Base-by-base conservation (phyloP, 768 basidiomycete genomes). In the Suillus subluteus region DNA sequence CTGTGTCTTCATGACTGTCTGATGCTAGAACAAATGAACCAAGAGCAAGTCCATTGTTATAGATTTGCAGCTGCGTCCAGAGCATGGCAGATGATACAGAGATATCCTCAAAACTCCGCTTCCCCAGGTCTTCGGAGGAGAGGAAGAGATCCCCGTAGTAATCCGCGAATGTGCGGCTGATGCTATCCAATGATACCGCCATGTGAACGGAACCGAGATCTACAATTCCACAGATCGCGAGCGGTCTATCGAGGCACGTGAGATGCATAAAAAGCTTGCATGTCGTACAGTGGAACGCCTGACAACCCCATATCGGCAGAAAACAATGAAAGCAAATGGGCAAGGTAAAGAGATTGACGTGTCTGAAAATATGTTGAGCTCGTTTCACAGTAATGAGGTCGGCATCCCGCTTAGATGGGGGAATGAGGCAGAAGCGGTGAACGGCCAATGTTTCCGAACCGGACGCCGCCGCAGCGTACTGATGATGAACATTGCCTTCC, bases 291-390 rank as follows among this genome's bases (percentile, higher is more conserved):
- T 84, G 85, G 26, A 90, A 71, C 3, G 86, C 91, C 74, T 95
- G 93, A 58, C 79, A 82, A 3, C 92, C 94, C 92, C 93, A 95
- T 13, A 95, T 81, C 2, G 94, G 94, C 52, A 82, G 76, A 23
- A 77, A 81, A 74, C 94, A 96, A 5, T 83, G 73, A 67, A 85
- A 82, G 73, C 94, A 96, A 11, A 90, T 81, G n/a, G 86, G 85
- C 9, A 94, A 76, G 32, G 87, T 90, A 78, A 95, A 94, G 52
- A 92, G 75, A 70, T 90, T 94, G 66, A 88, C 84, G 11, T 78
- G 71, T 48, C 78, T 75, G 73, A 95, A 89, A 1, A 73, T 70
- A 72, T 94, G 92, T 40, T 79, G 73, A 16, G 79, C 78, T 40
- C 74, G 71, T 58, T 68, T 69, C 30, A 76, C 62, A 52, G 67